Evolutionary conservation across 129 eudicot species (phyloP).

Genomic region (Calendula officinalis): DNA sequence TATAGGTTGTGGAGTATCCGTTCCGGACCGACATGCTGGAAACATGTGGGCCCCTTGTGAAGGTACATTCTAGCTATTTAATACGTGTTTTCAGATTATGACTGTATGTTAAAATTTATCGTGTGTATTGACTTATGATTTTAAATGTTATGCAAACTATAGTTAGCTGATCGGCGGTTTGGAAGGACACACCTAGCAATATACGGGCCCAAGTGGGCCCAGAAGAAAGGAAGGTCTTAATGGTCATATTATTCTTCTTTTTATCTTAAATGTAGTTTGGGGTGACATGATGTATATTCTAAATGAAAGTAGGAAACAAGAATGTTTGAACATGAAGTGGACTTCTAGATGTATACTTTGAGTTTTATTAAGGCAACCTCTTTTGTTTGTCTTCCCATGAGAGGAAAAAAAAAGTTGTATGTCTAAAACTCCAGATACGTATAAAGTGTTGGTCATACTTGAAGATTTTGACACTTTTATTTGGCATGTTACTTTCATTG

Average conservation of each 20-base stretch:
- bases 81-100: slow-evolving; percentile 8
- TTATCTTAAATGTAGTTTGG: too few species aligned
- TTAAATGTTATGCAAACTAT: slow-evolving; percentile 19
- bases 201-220: slow-evolving; percentile 93
- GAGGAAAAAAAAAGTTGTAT: slow-evolving; percentile 31
- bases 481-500: slow-evolving; percentile 21
- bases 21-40: slow-evolving; percentile 78
- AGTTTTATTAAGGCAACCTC: slow-evolving; percentile 39
- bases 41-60: slow-evolving; percentile 67
- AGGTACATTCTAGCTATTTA: slow-evolving; percentile 43
- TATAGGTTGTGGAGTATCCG: slow-evolving; percentile 89
- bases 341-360: slow-evolving; percentile 51
- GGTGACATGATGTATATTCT: slow-evolving; percentile 26
- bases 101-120: background rate
- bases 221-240: slow-evolving; percentile 52
- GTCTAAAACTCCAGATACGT: slow-evolving; percentile 37
- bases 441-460: slow-evolving; percentile 33
- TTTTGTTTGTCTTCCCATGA: slow-evolving; percentile 26
- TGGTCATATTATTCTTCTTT: background rate
- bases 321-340: slow-evolving; percentile 32
- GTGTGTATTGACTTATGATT: slow-evolving; percentile 1
- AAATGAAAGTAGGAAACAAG: slow-evolving; percentile 15
- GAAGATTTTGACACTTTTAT: too few species aligned
- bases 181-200: slow-evolving; percentile 91
- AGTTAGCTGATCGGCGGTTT: slow-evolving; percentile 92